phyloP scores from a whole-genome alignment of 495 filamentous ascomycete genomes.

The Penicillium bialowiezense region DNA sequence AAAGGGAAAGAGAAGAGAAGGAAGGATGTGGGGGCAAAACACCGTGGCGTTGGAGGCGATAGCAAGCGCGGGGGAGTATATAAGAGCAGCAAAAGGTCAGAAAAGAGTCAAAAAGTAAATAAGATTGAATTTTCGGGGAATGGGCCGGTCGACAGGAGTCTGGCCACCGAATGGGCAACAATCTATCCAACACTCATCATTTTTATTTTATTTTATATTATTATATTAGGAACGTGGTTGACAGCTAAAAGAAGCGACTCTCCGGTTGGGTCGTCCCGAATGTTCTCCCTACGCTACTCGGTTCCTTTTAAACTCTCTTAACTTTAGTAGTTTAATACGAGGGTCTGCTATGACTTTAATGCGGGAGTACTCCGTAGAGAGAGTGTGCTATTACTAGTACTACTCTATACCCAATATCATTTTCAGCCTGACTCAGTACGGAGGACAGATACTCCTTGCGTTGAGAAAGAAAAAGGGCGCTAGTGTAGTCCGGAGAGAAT shows the following conservation, averaged over 20 bases:
- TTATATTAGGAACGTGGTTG: conserved; percentile 8
- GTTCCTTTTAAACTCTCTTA: too few relatives aligned
- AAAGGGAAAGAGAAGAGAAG: not conserved
- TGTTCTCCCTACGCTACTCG: not conserved
- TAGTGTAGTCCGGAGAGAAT: conserved; percentile 14
- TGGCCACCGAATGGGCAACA: conserved; percentile 13
- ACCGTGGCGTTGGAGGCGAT: conserved; percentile 21
- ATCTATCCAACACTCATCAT: too few relatives aligned
- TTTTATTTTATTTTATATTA: too few relatives aligned
- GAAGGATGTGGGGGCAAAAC: conserved; percentile 8
- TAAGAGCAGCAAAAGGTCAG: conserved; percentile 5
- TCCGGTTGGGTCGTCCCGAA: not conserved
- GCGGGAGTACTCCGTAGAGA: too few relatives aligned
- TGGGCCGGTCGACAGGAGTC: conserved; percentile 10
- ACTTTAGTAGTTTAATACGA: too few relatives aligned
- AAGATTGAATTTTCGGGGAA: conserved; percentile 7
- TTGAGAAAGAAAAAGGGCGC: conserved; percentile 8
- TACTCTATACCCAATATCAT: too few relatives aligned
- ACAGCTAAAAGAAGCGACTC: conserved; percentile 3
- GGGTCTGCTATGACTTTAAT: too few relatives aligned
- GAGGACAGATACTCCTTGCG: conserved; percentile 16
- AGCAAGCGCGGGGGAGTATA: conserved; percentile 18
- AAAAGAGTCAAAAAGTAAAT: conserved; percentile 6
- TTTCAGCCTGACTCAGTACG: too few relatives aligned
- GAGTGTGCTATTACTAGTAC: too few relatives aligned